phyloP scores from a whole-genome alignment of 371 early-diverging fungal genomes.

The Haplosporangium sp. region DNA sequence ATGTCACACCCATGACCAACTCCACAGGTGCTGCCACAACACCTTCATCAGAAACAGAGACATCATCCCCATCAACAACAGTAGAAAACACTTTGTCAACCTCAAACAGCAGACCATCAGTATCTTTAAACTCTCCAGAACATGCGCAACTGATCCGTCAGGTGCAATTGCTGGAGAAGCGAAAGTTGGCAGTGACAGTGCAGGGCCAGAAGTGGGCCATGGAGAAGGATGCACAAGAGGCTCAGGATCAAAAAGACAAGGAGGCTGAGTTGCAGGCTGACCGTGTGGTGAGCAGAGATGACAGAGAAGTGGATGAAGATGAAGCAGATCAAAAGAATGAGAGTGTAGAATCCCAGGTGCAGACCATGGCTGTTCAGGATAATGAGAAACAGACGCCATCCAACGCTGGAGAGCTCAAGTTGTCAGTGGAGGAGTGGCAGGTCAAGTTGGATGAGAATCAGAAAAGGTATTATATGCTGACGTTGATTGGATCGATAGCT shows the following conservation, averaged over 20 bases:
- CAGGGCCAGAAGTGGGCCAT: conserved; percentile 34
- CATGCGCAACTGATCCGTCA: conserved; percentile 50
- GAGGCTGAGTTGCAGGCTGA: conserved; percentile 30
- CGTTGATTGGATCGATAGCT: no score
- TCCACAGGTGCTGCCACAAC: background rate
- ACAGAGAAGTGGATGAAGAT: background rate
- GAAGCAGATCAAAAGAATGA: background rate
- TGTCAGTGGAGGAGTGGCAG: conserved; percentile 40
- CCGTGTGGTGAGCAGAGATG: conserved; percentile 22
- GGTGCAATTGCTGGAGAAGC: conserved; percentile 42
- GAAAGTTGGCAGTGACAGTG: conserved; percentile 36
- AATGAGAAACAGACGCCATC: background rate
- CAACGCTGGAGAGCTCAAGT: conserved; percentile 7
- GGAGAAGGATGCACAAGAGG: conserved; percentile 32
- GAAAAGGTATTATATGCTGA: conserved; percentile 13
- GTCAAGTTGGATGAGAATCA: conserved; percentile 36
- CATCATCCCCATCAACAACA: background rate
- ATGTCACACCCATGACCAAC: conserved; percentile 5
- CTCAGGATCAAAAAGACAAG: conserved; percentile 28
- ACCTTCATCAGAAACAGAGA: background rate
- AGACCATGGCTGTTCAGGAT: background rate
- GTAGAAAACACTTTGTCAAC: background rate
- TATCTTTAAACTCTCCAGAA: conserved; percentile 39
- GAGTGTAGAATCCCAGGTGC: background rate
- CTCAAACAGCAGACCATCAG: background rate